Evolutionary conservation across 306 rosid species (phyloP), one percentile per base, ranked within the genome.

Genomic region (Fragaria vesca): DNA sequence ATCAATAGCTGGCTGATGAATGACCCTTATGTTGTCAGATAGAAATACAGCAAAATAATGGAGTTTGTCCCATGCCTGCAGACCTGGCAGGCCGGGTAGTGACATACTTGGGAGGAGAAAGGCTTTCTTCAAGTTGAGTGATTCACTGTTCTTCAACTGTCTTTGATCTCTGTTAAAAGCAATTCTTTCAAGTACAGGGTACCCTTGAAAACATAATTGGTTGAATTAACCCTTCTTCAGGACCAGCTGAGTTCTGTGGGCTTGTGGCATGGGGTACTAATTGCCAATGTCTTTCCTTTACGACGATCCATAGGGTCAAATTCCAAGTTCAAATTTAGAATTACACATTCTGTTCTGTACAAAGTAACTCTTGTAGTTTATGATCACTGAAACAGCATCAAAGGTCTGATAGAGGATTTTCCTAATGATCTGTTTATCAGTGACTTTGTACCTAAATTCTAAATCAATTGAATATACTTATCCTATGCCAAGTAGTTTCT

Each of bases 21-120:
- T 51, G 69, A 71, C 36, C n/a, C 76, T 15, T 15, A 0, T 50
- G 9, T 5, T 80, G 60, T 34, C 95, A 92, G 95, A 90, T 92
- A 68, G 88, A 84, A 85, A 38, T 92, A 74, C 81, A 85, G 80
- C 88, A 86, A 66, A 76, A 75, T 42, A 73, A 66, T 57, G 96
- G 88, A 67, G 73, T 80, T 82, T 92, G 93, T 78, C 91, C 92
- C 5, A 40, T 87, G 21, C 96, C 97, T 13, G 62, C 61, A 66
- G 76, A 79, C 74, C 86, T 90, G 92, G 89, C 96, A 30, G 90
- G 77, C 74, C 87, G 86, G 82, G 90, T 90, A 72, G 87, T 82
- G 86, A 62, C 87, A 45, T 92, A 83, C 89, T 82, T 89, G 89
- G 89, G 91, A 92, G 84, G 86, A 80, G 52, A 89, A 86, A 81